Base-by-base conservation (phyloP, 2,329 filamentous ascomycete species). In the Orbilia oligospora region DNA sequence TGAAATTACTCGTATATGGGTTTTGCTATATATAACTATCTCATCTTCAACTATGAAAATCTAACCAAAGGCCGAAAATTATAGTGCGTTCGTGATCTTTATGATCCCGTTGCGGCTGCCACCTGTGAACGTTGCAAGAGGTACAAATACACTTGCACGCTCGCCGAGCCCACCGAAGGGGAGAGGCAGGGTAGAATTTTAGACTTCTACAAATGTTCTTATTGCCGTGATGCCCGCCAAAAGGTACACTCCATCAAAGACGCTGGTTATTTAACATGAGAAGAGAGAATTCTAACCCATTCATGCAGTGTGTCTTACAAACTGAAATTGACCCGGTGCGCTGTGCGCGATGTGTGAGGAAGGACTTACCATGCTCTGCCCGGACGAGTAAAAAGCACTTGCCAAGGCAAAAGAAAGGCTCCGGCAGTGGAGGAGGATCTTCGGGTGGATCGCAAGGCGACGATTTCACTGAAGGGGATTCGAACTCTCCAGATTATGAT, bases 31-130 rank as follows among this genome's bases (percentile, higher is more conserved):
- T 36, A 8, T n/a, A 9, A 8, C 2, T 36, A 36, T 36, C 5
- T 36, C n/a, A n/a, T 8, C 9, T 12, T 36, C 33, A 12, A 36
- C 8, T 36, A 8, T 16, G 38, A 1, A 5, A 36, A 48, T 33
- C 24, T 20, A 63, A 30, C 9, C 16, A 12, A 3, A 20, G 61
- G 24, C 10, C n/a, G 1, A 16, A 30, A 41, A 55, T 14, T 30
- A 10, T 48, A 77, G 73, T 77, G 73, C 20, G 58, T 77, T 24
- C 73, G 73, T 10, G 73, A 77, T 24, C 61, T 58, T 33, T 44
- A 67, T 33, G 68, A 71, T 18, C 51, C 66, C 3, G 24, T 33
- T 18, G n/a, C n/a, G n/a, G n/a, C n/a, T n/a, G n/a, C n/a, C n/a
- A 46, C 33, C 18, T 77, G 73, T 27, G 51, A 61, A 0, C 67